Evolutionary conservation across 2,329 filamentous ascomycete genomes (phyloP).

Genomic region (Cladosporium sp.): DNA sequence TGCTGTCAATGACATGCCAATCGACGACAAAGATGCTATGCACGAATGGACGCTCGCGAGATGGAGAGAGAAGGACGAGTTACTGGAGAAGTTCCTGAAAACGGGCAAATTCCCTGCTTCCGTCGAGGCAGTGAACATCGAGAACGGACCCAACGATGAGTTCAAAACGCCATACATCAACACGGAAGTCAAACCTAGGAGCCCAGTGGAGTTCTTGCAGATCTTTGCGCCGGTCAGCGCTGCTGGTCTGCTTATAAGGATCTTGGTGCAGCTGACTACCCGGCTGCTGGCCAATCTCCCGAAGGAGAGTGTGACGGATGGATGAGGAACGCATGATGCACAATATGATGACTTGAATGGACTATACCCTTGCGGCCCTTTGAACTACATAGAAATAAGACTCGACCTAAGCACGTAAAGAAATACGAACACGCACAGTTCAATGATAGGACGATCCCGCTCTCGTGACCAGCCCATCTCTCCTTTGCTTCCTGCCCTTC

Average conservation of each 20-base stretch:
- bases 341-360: slow-evolving; percentile 4
- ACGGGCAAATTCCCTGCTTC: slow-evolving; percentile 83
- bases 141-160: slow-evolving; percentile 32
- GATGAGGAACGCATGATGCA: slow-evolving; percentile 5
- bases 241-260: slow-evolving; percentile 38
- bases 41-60: slow-evolving; percentile 77
- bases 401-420: not conserved
- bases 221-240: slow-evolving; percentile 45
- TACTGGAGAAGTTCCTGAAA: slow-evolving; percentile 73
- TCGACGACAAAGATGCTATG: slow-evolving; percentile 71
- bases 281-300: slow-evolving; percentile 20
- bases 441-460: not conserved
- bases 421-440: not conserved
- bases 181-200: slow-evolving; percentile 45
- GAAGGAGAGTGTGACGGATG: not conserved
- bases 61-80: slow-evolving; percentile 88
- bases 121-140: slow-evolving; percentile 39
- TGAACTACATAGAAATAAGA: not conserved
- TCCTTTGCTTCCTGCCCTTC: not conserved
- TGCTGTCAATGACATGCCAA: slow-evolving; percentile 73
- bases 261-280: slow-evolving; percentile 35
- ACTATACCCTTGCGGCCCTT: slow-evolving; percentile 1
- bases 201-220: slow-evolving; percentile 44
- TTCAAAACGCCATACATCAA: slow-evolving; percentile 48
- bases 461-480: not conserved